Evolutionary conservation across 208 protist species (phyloP).

Genomic region (Leishmania aethiopica): DNA sequence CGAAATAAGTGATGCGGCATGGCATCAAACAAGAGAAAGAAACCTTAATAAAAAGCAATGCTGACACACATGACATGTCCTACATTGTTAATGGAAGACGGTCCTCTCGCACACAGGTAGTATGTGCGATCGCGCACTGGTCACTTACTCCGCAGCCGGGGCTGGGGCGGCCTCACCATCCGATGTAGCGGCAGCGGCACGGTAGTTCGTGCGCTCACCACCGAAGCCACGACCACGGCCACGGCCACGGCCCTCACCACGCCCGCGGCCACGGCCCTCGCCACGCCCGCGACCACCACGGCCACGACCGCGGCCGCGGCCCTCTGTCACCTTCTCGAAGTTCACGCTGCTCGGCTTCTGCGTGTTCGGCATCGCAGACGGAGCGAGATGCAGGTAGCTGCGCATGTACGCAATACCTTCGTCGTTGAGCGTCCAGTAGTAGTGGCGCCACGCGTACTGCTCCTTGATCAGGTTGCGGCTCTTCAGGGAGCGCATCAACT

Average conservation of each 20-base stretch:
- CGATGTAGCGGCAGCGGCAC: slow-evolving; percentile 42
- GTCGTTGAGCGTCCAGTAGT: slow-evolving; percentile 95
- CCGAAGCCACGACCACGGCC: slow-evolving; percentile 84
- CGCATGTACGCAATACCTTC: slow-evolving; percentile 94
- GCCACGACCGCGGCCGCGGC: slow-evolving; percentile 45
- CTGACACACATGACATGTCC: slow-evolving; percentile 7
- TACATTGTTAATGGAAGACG: slow-evolving; percentile 40
- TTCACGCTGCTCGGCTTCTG: slow-evolving; percentile 74
- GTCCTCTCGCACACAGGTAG: slow-evolving; percentile 22
- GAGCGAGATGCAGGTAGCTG: slow-evolving; percentile 91
- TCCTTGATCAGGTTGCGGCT: slow-evolving; percentile 93
- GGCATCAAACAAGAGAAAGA: neutral
- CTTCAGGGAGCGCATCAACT: slow-evolving; percentile 92
- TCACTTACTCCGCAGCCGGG: slow-evolving; percentile 44
- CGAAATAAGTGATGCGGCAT: neutral
- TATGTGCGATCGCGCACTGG: slow-evolving; percentile 22
- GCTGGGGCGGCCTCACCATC: slow-evolving; percentile 35
- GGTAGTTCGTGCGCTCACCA: slow-evolving; percentile 81
- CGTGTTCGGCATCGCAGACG: slow-evolving; percentile 89
- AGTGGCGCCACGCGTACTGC: slow-evolving; percentile 93
- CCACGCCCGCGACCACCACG: slow-evolving; percentile 54
- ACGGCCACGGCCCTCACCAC: slow-evolving; percentile 62
- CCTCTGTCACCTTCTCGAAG: slow-evolving; percentile 60
- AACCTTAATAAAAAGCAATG: slow-evolving; percentile 22
- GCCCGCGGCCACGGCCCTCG: slow-evolving; percentile 51